A percentile compares a stretch with the other conserved stretches of the same genome.
phyloP scores from a whole-genome alignment of 1,284 basidiomycete species.

The Naganishia sp. region DNA sequence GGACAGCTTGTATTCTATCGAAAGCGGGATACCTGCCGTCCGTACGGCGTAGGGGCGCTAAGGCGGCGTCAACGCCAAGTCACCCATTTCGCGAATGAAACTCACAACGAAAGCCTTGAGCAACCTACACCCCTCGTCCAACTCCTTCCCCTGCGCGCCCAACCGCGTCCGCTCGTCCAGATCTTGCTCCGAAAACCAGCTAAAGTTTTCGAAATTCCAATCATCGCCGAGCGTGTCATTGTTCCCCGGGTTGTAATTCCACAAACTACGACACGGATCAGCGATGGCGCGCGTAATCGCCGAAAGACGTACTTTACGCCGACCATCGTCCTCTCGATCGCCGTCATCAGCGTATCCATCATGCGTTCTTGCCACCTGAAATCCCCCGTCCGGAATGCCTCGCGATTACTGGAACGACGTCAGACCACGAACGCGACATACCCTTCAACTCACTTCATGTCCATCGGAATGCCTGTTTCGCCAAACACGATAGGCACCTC shows the following conservation, averaged over 20 bases:
- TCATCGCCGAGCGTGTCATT: conserved; percentile 75
- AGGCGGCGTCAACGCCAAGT: background rate
- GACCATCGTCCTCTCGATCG: conserved; percentile 68
- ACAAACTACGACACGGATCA: conserved; percentile 62
- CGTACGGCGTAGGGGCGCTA: conserved; percentile 53
- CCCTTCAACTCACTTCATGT: conserved; percentile 71
- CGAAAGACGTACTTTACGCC: conserved; percentile 71
- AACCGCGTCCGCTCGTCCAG: conserved; percentile 37
- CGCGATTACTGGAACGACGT: conserved; percentile 59
- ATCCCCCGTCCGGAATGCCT: conserved; percentile 70
- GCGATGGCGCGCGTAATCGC: background rate
- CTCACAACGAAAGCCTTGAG: conserved; percentile 68
- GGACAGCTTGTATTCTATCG: conserved; percentile 40
- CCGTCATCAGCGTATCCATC: conserved; percentile 86
- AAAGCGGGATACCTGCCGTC: conserved; percentile 48
- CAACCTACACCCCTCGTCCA: conserved; percentile 80
- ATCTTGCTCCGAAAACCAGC: conserved; percentile 74
- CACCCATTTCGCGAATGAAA: background rate
- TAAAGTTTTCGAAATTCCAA: conserved; percentile 97
- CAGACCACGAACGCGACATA: background rate
- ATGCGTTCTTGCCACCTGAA: conserved; percentile 78
- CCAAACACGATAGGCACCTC: conserved; percentile 81
- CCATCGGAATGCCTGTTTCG: conserved; percentile 90
- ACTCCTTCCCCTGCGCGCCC: conserved; percentile 55
- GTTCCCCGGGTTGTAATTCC: conserved; percentile 94